Percentiles rank a stretch among this genome's conserved stretches.
Evolutionary conservation across 2,329 filamentous ascomycete genomes (phyloP).

Genomic region (Rosellinia necatrix): DNA sequence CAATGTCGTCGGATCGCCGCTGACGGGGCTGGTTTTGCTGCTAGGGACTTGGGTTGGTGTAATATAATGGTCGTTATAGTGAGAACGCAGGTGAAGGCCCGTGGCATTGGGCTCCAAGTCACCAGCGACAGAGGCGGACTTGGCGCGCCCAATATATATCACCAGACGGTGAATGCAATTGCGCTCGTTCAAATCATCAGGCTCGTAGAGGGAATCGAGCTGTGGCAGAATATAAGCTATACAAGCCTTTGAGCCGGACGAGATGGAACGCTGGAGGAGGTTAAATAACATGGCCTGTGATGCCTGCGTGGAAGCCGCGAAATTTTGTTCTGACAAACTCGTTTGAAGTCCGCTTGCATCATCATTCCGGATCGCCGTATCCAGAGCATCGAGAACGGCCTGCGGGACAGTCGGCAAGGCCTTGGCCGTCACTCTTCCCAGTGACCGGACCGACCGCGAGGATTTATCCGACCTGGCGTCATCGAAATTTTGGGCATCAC

Average conservation of each 20-base stretch:
- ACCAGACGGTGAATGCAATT: slow-evolving; percentile 93
- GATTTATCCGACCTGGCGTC: slow-evolving; percentile 77
- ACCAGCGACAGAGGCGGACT: slow-evolving; percentile 49
- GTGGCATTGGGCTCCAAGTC: slow-evolving; percentile 58
- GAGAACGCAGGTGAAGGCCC: slow-evolving; percentile 53
- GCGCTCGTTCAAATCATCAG: slow-evolving; percentile 89
- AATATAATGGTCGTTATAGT: slow-evolving; percentile 73
- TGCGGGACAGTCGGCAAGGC: slow-evolving; percentile 74
- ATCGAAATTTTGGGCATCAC: slow-evolving; percentile 75
- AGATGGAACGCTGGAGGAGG: slow-evolving; percentile 77
- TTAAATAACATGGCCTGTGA: slow-evolving; percentile 76
- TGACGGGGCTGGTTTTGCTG: slow-evolving; percentile 59
- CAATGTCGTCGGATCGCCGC: slow-evolving; percentile 65
- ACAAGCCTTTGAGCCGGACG: slow-evolving; percentile 68
- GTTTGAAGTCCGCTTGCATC: slow-evolving; percentile 61
- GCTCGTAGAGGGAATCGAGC: slow-evolving; percentile 76
- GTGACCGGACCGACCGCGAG: slow-evolving; percentile 68
- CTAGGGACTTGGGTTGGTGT: slow-evolving; percentile 72
- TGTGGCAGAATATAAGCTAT: slow-evolving; percentile 73
- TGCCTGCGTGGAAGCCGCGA: slow-evolving; percentile 55
- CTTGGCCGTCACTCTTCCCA: slow-evolving; percentile 77
- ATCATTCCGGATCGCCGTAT: slow-evolving; percentile 73
- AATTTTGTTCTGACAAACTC: slow-evolving; percentile 62
- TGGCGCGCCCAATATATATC: slow-evolving; percentile 86
- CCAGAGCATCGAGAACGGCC: slow-evolving; percentile 70